Base-by-base conservation (phyloP, 2,329 filamentous ascomycete species). In the Fusarium guadeloupense region DNA sequence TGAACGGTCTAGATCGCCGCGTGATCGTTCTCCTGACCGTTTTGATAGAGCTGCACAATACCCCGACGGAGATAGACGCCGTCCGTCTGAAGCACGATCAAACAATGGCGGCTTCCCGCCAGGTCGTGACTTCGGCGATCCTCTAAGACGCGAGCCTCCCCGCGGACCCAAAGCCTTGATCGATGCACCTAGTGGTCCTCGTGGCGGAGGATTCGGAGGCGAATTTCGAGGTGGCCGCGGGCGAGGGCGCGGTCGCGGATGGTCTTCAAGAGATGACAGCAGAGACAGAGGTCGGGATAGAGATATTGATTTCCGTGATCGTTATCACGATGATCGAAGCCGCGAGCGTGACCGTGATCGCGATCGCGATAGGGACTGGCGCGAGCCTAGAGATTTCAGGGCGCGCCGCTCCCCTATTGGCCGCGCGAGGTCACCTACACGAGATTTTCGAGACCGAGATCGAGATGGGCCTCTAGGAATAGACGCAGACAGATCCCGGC, bases 101-200 rank as follows among this genome's bases (percentile, higher is more conserved):
- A 87, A 85, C 69, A 80, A 81, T 51, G 81, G 83, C 23, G 77
- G 80, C n/a, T 91, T 91, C 58, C 84, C 83, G 64, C 75, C 83
- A 2, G 84, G 82, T 66, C 81, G 87, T 64, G 85, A 88, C 12
- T 87, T 87, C 60, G 80, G 82, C 49, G 84, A 87, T 67, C 72
- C 82, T 66, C 62, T 83, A 72, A 73, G 79, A 25, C 83, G 89
- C 64, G 91, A 96, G 62, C 89, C 91, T 3, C 93, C 93, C 4
- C 85, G 92, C 51, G 93, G 91, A 1, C 92, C 93, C 10, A 92
- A 93, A 74, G 91, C 90, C 5, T 79, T 93, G 53, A 84, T 90
- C 56, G 91, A 94, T 58, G 78, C 85, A 25, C 84, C 86, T n/a
- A 85, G 83, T 62, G 87, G 87, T 25, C 89, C 87, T 13, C 84